Evolutionary conservation across 306 rosid genomes (phyloP).

Genomic region (Amphicarpaea edgeworthii): DNA sequence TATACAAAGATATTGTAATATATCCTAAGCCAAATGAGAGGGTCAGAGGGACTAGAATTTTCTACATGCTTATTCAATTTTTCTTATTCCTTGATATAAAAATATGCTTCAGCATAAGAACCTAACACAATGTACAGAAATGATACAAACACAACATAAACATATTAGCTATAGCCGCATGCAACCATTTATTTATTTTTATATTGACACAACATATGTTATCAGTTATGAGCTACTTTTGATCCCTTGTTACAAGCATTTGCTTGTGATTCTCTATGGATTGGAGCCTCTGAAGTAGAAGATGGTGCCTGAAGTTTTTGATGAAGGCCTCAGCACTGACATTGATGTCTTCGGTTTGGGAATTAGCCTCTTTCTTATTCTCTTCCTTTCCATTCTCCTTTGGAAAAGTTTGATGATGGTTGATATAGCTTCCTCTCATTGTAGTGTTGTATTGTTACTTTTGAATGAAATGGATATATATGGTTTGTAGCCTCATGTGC

Average conservation of each 20-base stretch:
- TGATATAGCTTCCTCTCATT: constrained; percentile 48
- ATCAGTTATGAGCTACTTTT: constrained; percentile 27
- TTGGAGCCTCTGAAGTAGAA: constrained; percentile 82
- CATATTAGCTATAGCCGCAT: background rate
- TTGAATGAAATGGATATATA: background rate
- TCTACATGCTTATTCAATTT: too few species aligned
- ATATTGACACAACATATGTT: too few species aligned
- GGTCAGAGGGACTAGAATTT: too few species aligned
- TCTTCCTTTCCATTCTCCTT: constrained; percentile 36
- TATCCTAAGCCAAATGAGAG: too few species aligned
- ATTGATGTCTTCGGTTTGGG: constrained; percentile 64
- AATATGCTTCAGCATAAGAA: background rate
- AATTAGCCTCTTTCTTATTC: constrained; percentile 37
- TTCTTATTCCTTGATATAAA: background rate
- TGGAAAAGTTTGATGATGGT: constrained; percentile 15
- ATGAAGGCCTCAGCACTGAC: constrained; percentile 87
- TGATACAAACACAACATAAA: background rate
- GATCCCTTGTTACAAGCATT: constrained; percentile 70
- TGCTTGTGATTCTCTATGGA: constrained; percentile 79
- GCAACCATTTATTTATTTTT: background rate
- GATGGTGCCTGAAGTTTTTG: constrained; percentile 83
- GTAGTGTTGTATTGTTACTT: constrained; percentile 20
- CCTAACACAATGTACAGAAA: too few species aligned
- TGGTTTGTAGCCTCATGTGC: constrained; percentile 33
- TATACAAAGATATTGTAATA: too few species aligned